These are phyloP conservation scores for Drosera spatulata DNA, from an alignment of 179 eudicot species.

Conservation along the genomic window DNA sequence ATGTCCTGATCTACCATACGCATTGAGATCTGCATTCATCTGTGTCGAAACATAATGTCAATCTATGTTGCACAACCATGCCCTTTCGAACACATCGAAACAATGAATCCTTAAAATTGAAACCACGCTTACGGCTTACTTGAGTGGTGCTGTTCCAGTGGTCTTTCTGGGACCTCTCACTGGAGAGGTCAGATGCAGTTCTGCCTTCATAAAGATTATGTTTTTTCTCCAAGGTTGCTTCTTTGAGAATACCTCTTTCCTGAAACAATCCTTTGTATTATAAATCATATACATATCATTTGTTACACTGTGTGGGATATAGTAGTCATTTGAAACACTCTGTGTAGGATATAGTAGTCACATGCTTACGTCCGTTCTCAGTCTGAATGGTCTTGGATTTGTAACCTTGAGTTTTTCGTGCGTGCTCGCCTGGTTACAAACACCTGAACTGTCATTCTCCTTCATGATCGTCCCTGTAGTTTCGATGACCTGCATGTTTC, in stretches of 20 bases:
- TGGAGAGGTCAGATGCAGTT: slow-evolving; percentile 9
- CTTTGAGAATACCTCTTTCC: slow-evolving; percentile 93
- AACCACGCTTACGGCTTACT: slow-evolving; percentile 17
- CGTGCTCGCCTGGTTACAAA: slow-evolving; percentile 51
- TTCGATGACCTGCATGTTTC: slow-evolving; percentile 21
- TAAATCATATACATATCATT: not conserved
- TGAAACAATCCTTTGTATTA: slow-evolving; percentile 13
- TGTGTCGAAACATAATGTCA: not conserved
- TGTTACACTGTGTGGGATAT: not conserved
- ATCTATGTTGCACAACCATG: not conserved
- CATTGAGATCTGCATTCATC: slow-evolving; percentile 6
- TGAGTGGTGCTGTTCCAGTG: slow-evolving; percentile 14
- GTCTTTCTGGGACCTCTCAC: slow-evolving; percentile 22
- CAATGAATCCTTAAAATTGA: not conserved
- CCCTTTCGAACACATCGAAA: not conserved
- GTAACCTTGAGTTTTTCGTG: slow-evolving; percentile 68
- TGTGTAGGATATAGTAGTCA: not conserved
- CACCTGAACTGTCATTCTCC: slow-evolving; percentile 26
- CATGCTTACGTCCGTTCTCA: slow-evolving; percentile 81
- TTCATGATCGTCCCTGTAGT: slow-evolving; percentile 23
- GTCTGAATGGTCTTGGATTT: slow-evolving; percentile 78
- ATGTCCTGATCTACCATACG: slow-evolving; percentile 10
- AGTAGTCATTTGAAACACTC: slow-evolving; percentile 8
- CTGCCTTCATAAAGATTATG: slow-evolving; percentile 23
- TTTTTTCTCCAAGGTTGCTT: slow-evolving; percentile 65